Conservation (phyloP, 176 grass and related monocot species). For the Cenchrus purpureus region DNA sequence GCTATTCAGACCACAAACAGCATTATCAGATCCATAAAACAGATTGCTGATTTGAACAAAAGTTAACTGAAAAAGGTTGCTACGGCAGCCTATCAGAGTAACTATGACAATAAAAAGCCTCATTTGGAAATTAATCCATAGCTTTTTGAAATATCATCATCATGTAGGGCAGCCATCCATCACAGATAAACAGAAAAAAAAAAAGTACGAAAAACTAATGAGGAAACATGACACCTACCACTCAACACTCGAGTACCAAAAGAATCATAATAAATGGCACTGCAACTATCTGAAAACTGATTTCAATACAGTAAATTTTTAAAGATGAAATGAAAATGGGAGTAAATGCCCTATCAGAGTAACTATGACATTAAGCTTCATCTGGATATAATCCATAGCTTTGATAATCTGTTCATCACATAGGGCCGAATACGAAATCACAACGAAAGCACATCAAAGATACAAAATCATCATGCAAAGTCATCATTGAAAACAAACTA, state of each 20-base stretch:
- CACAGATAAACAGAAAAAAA: neutral
- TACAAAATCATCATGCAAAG: neutral
- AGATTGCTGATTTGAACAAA: neutral
- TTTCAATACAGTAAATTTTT: neutral
- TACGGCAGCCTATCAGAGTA: conserved; percentile 57
- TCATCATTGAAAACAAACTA: too few relatives aligned
- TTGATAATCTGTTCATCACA: conserved; percentile 41
- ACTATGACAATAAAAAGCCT: conserved; percentile 78
- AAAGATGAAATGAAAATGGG: conserved; percentile 9
- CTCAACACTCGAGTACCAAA: neutral
- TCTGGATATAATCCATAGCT: conserved; percentile 60
- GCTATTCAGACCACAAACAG: neutral
- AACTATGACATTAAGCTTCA: conserved; percentile 62
- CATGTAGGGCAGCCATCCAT: conserved; percentile 42
- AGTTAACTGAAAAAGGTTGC: neutral
- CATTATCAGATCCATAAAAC: neutral
- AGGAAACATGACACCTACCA: neutral
- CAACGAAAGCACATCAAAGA: neutral
- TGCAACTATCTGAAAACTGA: neutral
- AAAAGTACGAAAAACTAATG: too few relatives aligned
- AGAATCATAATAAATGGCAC: neutral
- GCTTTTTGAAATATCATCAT: conserved; percentile 52
- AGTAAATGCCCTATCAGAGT: conserved; percentile 51
- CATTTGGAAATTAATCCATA: conserved; percentile 73
- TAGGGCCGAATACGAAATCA: conserved; percentile 31